A percentile compares a stretch with the other conserved stretches of the same genome.
Conservation (phyloP, 306 rosid genomes). For the Sicyos baderoa region DNA sequence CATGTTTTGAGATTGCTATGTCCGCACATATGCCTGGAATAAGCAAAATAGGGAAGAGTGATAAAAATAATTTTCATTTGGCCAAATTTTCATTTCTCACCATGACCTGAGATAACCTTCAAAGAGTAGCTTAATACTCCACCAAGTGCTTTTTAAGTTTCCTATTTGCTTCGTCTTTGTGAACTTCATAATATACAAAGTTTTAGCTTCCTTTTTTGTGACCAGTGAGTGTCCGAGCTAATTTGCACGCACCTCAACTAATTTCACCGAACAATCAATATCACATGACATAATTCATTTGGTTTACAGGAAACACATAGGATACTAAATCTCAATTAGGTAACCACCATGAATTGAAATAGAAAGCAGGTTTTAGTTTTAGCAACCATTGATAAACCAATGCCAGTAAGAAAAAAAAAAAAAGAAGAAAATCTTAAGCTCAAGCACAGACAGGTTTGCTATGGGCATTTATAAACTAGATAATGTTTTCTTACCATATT, state of each 20-base stretch:
- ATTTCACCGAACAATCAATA: too few relatives aligned
- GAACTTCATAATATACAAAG: conserved; percentile 10
- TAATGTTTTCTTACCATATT: conserved; percentile 56
- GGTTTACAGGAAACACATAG: too few relatives aligned
- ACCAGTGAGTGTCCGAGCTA: too few relatives aligned
- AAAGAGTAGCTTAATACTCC: not conserved
- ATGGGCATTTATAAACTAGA: conserved; percentile 24
- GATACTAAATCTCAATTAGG: too few relatives aligned
- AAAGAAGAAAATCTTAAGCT: too few relatives aligned
- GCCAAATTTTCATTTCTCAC: not conserved
- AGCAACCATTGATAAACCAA: not conserved
- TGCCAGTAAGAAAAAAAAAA: not conserved
- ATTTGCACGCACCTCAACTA: too few relatives aligned
- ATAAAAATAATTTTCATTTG: too few relatives aligned
- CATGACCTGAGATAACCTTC: not conserved
- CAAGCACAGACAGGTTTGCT: too few relatives aligned
- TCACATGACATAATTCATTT: too few relatives aligned
- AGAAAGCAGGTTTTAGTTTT: conserved; percentile 1
- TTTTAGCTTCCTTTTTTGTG: too few relatives aligned
- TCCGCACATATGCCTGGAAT: conserved; percentile 76
- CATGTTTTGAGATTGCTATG: conserved; percentile 65
- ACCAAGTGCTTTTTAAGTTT: not conserved
- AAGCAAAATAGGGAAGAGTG: too few relatives aligned
- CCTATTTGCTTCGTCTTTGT: not conserved
- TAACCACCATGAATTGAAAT: too few relatives aligned